Percentiles rank a stretch among this genome's conserved stretches.
These are phyloP conservation scores for Trichoderma parareesei DNA, from an alignment of 495 filamentous ascomycete species.

Conservation along the genomic window DNA sequence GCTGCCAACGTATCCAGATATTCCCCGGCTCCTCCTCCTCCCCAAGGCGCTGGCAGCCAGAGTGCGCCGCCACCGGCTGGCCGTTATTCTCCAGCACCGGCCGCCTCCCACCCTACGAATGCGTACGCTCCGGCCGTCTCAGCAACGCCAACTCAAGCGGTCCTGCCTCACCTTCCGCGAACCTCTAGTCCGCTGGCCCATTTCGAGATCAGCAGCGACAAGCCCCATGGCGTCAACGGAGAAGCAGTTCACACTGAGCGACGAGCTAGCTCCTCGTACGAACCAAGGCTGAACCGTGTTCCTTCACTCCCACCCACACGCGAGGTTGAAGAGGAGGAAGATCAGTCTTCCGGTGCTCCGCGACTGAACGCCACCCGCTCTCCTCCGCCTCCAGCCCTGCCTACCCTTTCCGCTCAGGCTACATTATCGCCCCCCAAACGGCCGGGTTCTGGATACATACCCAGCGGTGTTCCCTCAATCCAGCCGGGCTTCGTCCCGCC, in stretches of 20 bases:
- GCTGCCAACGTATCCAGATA: constrained; percentile 42
- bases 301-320: constrained; percentile 44
- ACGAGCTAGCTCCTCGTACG: constrained; percentile 40
- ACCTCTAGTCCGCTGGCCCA: constrained; percentile 82
- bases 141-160: constrained; percentile 31
- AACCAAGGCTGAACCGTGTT: constrained; percentile 35
- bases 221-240: constrained; percentile 25
- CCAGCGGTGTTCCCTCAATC: constrained; percentile 27
- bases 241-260: constrained; percentile 30
- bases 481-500: constrained; percentile 45
- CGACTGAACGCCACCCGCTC: not conserved
- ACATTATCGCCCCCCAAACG: constrained; percentile 48
- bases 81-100: constrained; percentile 48
- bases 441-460: constrained; percentile 37
- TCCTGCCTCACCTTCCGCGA: constrained; percentile 68
- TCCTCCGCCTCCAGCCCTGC: constrained; percentile 35
- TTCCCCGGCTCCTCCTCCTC: constrained; percentile 50
- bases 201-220: constrained; percentile 42
- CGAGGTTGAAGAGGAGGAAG: constrained; percentile 45
- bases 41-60: constrained; percentile 24
- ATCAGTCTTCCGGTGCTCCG: constrained; percentile 2
- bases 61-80: constrained; percentile 29
- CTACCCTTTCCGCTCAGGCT: constrained; percentile 24
- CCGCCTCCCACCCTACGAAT: constrained; percentile 27
- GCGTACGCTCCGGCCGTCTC: constrained; percentile 31